Percentiles rank a stretch among this genome's conserved stretches.
These are phyloP conservation scores for Reutealis trisperma DNA, from an alignment of 345 rosid genomes.

Conservation along the genomic window DNA sequence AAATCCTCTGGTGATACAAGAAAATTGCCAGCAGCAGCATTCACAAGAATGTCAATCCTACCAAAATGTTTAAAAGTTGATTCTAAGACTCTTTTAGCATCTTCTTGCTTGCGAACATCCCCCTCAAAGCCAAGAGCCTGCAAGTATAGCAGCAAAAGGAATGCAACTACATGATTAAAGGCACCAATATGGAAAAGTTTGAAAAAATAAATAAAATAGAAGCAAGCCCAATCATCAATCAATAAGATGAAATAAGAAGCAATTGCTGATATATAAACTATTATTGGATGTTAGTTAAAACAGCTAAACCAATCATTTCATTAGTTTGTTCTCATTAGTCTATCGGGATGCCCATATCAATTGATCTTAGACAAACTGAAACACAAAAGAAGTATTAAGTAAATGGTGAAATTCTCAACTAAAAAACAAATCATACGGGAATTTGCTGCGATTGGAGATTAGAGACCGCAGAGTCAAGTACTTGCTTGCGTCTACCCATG, in stretches of 20 bases:
- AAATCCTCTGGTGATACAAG: constrained; percentile 54
- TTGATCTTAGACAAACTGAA: background rate
- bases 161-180: background rate
- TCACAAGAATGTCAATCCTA: constrained; percentile 57
- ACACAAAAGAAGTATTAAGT: no score
- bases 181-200: no score
- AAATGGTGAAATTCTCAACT: background rate
- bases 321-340: background rate
- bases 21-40: constrained; percentile 65
- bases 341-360: background rate
- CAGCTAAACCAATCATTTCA: background rate
- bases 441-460: constrained; percentile 37
- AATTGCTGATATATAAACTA: background rate
- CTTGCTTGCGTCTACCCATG: constrained; percentile 51
- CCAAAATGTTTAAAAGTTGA: constrained; percentile 46
- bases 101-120: constrained; percentile 53
- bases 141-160: background rate
- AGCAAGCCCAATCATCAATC: background rate
- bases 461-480: constrained; percentile 44
- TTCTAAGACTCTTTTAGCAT: constrained; percentile 43
- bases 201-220: background rate
- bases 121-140: constrained; percentile 52
- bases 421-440: constrained; percentile 18
- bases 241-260: background rate
- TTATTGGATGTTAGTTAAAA: background rate